A percentile compares a stretch with the other conserved stretches of the same genome.
phyloP scores from a whole-genome alignment of 2,329 filamentous ascomycete species.

The Colletotrichum gloeosporioides region DNA sequence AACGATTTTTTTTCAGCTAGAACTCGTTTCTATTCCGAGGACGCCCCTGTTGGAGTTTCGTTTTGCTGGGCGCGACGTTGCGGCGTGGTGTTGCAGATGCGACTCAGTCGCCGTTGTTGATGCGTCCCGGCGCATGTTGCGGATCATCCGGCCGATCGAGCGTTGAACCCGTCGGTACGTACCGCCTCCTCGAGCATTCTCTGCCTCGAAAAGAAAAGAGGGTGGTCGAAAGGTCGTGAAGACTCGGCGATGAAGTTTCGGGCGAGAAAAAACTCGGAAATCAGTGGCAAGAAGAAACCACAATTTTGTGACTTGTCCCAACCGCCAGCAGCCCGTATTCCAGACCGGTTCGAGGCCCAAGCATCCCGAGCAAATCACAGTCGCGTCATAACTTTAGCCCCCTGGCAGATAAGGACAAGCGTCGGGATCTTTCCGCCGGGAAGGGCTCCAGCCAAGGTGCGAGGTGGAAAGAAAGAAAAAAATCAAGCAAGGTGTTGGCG shows the following conservation, averaged over 20 bases:
- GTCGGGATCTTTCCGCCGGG: constrained; percentile 10
- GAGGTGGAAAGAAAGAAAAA: not conserved
- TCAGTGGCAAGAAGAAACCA: not conserved
- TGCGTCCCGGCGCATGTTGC: not conserved
- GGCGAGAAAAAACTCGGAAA: not conserved
- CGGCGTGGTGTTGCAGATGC: not conserved
- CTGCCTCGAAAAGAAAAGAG: not conserved
- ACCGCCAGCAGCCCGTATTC: not conserved
- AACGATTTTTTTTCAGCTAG: not conserved
- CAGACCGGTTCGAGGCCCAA: not conserved
- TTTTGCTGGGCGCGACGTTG: not conserved
- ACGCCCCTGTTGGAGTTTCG: not conserved
- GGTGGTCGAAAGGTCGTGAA: not conserved
- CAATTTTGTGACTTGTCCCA: not conserved
- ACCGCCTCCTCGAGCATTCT: not conserved
- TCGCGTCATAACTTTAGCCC: constrained; percentile 4
- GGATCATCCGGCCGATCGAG: not conserved
- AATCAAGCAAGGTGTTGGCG: not conserved
- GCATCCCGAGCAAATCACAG: not conserved
- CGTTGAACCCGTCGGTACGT: not conserved
- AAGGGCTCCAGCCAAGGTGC: not conserved
- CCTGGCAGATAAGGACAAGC: constrained; percentile 1
- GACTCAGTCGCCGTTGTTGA: not conserved
- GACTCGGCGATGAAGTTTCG: not conserved
- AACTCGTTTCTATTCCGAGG: not conserved